A percentile compares a stretch with the other conserved stretches of the same genome.
Conservation (phyloP, 2,329 filamentous ascomycete species). For the Harringtonia aguacate region DNA sequence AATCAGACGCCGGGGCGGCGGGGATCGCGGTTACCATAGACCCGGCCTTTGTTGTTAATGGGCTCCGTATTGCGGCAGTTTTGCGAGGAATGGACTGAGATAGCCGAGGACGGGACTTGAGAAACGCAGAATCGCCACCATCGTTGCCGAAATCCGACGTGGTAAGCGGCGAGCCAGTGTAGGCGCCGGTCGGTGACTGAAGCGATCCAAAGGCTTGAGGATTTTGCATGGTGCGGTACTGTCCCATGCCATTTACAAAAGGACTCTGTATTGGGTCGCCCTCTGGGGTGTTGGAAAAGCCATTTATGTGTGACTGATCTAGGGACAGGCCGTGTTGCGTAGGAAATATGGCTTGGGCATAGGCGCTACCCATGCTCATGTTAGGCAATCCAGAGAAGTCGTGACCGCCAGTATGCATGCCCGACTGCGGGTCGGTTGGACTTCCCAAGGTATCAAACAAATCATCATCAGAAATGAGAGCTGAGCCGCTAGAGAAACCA, state of each 20-base stretch:
- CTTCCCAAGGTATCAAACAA: constrained; percentile 62
- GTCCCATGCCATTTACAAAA: constrained; percentile 66
- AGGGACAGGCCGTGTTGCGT: constrained; percentile 51
- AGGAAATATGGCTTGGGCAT: constrained; percentile 39
- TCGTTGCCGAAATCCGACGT: constrained; percentile 36
- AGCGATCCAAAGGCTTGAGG: constrained; percentile 45
- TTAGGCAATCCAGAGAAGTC: constrained; percentile 46
- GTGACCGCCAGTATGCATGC: constrained; percentile 42
- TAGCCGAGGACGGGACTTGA: constrained; percentile 45
- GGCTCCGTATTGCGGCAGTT: constrained; percentile 61
- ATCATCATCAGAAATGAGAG: constrained; percentile 80
- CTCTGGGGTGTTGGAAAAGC: constrained; percentile 86
- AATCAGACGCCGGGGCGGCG: constrained; percentile 58
- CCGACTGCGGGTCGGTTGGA: constrained; percentile 39
- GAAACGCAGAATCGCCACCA: constrained; percentile 40
- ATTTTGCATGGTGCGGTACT: constrained; percentile 61
- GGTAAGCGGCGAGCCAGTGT: constrained; percentile 37
- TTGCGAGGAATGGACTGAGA: constrained; percentile 59
- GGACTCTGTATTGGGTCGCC: constrained; percentile 88
- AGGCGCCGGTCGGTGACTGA: constrained; percentile 38
- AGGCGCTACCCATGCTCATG: constrained; percentile 41
- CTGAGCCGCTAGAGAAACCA: constrained; percentile 67
- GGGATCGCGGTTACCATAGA: constrained; percentile 62
- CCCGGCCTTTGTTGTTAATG: constrained; percentile 73
- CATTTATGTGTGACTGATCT: constrained; percentile 60